Evolutionary conservation across 2,329 filamentous ascomycete species (phyloP).

Genomic region (Sporothrix euskadiensis): DNA sequence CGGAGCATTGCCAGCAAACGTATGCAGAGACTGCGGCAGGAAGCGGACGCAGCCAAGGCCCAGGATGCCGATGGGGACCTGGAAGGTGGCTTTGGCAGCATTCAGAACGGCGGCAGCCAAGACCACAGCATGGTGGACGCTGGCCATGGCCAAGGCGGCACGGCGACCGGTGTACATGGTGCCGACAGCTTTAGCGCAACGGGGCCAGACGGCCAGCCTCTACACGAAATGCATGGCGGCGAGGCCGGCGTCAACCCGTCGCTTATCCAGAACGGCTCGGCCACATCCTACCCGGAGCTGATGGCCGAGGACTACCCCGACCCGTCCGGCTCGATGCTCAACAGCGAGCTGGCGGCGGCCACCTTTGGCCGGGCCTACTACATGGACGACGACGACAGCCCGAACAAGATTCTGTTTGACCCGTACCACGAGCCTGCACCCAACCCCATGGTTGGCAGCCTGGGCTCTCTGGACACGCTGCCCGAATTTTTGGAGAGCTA

Average conservation of each 20-base stretch:
- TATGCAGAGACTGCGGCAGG: conserved; percentile 57
- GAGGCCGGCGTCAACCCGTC: conserved; percentile 1
- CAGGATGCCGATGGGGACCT: conserved; percentile 41
- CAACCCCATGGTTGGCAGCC: conserved; percentile 45
- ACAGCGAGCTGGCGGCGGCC: conserved; percentile 37
- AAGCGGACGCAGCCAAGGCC: conserved; percentile 60
- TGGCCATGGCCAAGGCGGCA: not conserved
- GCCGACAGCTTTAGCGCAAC: not conserved
- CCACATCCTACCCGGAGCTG: conserved; percentile 3
- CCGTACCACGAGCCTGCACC: conserved; percentile 56
- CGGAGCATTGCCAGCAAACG: conserved; percentile 58
- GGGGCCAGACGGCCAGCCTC: not conserved
- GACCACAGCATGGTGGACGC: not conserved
- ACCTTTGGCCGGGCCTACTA: conserved; percentile 61
- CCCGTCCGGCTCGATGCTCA: conserved; percentile 32
- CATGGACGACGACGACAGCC: conserved; percentile 59
- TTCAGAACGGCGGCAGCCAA: conserved; percentile 14
- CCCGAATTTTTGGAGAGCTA: conserved; percentile 59
- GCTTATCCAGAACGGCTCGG: conserved; percentile 13
- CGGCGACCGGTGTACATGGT: not conserved
- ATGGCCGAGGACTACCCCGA: conserved; percentile 36
- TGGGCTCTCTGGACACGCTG: conserved; percentile 48
- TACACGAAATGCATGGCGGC: not conserved
- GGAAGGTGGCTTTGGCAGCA: conserved; percentile 4
- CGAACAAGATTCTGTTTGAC: conserved; percentile 61